These are phyloP conservation scores for Vachellia pachyceras DNA, from an alignment of 306 rosid species.

Conservation along the genomic window DNA sequence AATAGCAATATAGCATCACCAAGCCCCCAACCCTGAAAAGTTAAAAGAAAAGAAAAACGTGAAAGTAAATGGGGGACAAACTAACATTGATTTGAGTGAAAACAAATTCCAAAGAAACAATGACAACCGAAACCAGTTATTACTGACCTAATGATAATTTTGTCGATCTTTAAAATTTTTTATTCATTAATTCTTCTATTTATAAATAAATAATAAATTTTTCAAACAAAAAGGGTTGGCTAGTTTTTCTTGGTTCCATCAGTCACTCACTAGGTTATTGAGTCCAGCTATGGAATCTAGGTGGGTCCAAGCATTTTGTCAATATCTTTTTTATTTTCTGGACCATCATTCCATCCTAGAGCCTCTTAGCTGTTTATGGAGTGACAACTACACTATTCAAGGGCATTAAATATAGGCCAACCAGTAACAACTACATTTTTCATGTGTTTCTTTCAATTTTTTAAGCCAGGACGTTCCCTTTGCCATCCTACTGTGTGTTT, in stretches of 20 bases:
- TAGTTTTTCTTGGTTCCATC: conserved; percentile 10
- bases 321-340: conserved; percentile 7
- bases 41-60: not conserved
- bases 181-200: too few species aligned
- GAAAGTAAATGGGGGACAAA: not conserved
- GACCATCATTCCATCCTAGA: not conserved
- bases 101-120: not conserved
- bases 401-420: not conserved
- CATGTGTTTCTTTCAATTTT: not conserved
- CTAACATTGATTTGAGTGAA: not conserved
- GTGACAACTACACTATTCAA: too few species aligned
- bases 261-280: conserved; percentile 15
- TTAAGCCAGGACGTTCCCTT: not conserved
- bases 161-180: too few species aligned
- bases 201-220: too few species aligned
- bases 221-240: not conserved
- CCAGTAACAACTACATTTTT: not conserved
- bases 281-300: conserved; percentile 44
- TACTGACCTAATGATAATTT: too few species aligned
- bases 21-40: too few species aligned
- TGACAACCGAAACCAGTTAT: too few species aligned
- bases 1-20: too few species aligned
- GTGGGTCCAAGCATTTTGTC: conserved; percentile 44
- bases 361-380: not conserved
- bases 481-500: too few species aligned